A percentile compares a stretch with the other conserved stretches of the same genome.
These are phyloP conservation scores for Kappamyces sp. DNA, from an alignment of 192 early-diverging fungal species.

Conservation along the genomic window DNA sequence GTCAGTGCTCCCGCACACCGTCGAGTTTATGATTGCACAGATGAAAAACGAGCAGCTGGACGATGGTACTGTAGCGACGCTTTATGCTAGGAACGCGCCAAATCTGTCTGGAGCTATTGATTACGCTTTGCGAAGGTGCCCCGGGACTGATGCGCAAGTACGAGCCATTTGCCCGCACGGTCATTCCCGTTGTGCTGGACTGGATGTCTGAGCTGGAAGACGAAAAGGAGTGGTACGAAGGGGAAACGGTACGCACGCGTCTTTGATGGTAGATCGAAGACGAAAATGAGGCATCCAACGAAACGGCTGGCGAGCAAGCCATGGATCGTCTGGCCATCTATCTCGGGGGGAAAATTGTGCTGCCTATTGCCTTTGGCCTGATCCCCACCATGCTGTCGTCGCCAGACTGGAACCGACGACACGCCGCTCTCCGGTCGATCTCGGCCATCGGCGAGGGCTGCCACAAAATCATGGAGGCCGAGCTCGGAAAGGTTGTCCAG, in stretches of 20 bases:
- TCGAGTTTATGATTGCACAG: constrained; percentile 70
- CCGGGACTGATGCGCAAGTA: constrained; percentile 90
- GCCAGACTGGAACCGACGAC: constrained; percentile 80
- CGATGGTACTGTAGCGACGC: no score
- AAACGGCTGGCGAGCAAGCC: constrained; percentile 90
- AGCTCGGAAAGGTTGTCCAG: constrained; percentile 77
- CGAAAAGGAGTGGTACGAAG: constrained; percentile 81
- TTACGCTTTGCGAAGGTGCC: constrained; percentile 84
- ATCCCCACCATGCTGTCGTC: constrained; percentile 87
- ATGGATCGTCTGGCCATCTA: constrained; percentile 88
- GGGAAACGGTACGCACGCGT: constrained; percentile 57
- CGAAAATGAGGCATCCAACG: constrained; percentile 82
- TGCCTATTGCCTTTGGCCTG: constrained; percentile 79
- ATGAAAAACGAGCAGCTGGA: constrained; percentile 79
- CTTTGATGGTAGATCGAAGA: constrained; percentile 62
- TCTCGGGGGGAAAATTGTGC: constrained; percentile 76
- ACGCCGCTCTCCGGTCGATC: constrained; percentile 90
- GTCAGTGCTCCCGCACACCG: constrained; percentile 62
- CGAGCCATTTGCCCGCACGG: constrained; percentile 63
- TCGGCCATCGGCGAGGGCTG: constrained; percentile 97
- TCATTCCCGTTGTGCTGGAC: constrained; percentile 85
- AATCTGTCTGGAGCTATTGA: constrained; percentile 83
- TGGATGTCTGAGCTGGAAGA: constrained; percentile 96
- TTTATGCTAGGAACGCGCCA: no score
- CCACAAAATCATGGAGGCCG: constrained; percentile 85